Evolutionary conservation across 306 rosid species (phyloP), one percentile per base, ranked within the genome.

Genomic region (Styphnolobium japonicum): DNA sequence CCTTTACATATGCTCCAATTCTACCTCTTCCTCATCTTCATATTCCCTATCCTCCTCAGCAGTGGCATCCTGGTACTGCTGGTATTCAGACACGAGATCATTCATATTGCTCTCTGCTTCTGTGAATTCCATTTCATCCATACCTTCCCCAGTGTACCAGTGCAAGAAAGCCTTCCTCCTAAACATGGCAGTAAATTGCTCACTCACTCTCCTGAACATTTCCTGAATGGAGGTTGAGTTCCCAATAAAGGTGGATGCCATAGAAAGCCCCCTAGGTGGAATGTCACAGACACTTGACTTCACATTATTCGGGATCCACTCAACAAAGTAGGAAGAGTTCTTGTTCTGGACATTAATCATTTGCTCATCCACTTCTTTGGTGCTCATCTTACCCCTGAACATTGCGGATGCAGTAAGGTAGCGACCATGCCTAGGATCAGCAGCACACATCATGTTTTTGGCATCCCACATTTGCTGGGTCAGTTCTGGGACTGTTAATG

Each of bases 161-260:
- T 88, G 91, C 87, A 88, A 88, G 86, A 88, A 88, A 88, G 91
- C 91, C 79, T 88, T 88, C 62, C 89, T 85, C 86, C 89, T 87
- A 71, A 82, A 87, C 91, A 87, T 87, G 42, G 91, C 91, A 21
- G 91, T 87, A 14, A 87, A 88, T 45, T 85, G 91, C 65, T 88
- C 91, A 0, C 91, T 88, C 67, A 88, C 91, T 58, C 91, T 85
- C 82, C 91, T 80, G 75, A 87, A 87, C 91, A 87, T 87, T 66
- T 87, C 91, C 69, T 87, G 91, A 67, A 87, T 87, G 27, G 91
- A 87, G 49, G 91, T 87, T 57, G 91, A 88, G 58, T 88, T 85
- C 0, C 91, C 91, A 34, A 88, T 85, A 51, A 88, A 88, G 23
- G 91, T 88, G 16, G 91, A 88, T 5, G 91, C 89, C 91, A 88